A percentile compares a stretch with the other conserved stretches of the same genome.
phyloP scores from a whole-genome alignment of 169 alveolate genomes.

The Plasmodium billcollinsi region DNA sequence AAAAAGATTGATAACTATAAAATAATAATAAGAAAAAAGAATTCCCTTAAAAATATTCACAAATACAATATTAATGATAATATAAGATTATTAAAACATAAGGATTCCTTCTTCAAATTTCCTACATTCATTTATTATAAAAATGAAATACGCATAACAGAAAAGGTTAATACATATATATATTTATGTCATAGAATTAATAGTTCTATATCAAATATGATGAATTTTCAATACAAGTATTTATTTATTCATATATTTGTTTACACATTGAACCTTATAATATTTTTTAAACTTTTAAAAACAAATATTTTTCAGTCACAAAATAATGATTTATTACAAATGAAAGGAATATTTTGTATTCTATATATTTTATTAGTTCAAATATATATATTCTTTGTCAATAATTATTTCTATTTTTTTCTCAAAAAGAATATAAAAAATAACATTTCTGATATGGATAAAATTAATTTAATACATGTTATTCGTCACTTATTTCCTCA shows the following conservation, averaged over 20 bases:
- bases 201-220: constrained; percentile 17
- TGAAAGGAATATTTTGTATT: constrained; percentile 28
- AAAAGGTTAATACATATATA: constrained; percentile 7
- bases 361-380: constrained; percentile 28
- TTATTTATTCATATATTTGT: constrained; percentile 33
- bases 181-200: constrained; percentile 32
- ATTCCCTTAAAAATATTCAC: not conserved
- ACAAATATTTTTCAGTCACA: not conserved
- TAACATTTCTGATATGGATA: constrained; percentile 22
- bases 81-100: too few species aligned
- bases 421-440: constrained; percentile 16
- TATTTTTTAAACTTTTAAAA: constrained; percentile 29
- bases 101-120: not conserved
- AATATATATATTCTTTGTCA: constrained; percentile 39
- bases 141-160: constrained; percentile 19
- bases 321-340: not conserved
- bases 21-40: not conserved
- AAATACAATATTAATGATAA: not conserved
- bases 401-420: constrained; percentile 36
- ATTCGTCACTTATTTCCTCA: constrained; percentile 36
- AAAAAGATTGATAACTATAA: not conserved
- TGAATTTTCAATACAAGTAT: constrained; percentile 11
- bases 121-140: constrained; percentile 20
- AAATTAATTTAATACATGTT: constrained; percentile 44
- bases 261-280: constrained; percentile 23